Base-by-base conservation (phyloP, 208 protist genomes). In the Phytomonas sp. region DNA sequence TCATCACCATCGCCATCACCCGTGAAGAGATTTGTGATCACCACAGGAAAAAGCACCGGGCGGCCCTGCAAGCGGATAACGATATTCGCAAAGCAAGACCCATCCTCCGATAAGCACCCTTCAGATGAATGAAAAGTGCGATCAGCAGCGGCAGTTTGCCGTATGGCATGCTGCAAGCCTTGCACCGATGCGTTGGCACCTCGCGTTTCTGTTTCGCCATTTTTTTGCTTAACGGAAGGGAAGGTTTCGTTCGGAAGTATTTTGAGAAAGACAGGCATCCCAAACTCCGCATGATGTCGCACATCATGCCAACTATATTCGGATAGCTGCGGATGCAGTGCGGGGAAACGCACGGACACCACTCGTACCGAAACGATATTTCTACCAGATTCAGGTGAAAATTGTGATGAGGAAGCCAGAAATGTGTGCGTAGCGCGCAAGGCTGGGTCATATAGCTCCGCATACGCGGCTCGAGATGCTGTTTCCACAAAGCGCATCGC, bases 401-500 rank as follows among this genome's bases (percentile, higher is more conserved):
- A 46, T 46, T 46, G 7, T 8, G 15, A 20, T 17, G 40, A 46
- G 15, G 40, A 46, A 46, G 2, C 56, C 23, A 73, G 23, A 17
- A 66, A 40, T 2, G 15, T 31, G 8, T 60, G 56, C 7, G 60
- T 63, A 20, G 69, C 60, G 26, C 33, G 59, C 11, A 43, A 37
- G 31, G 72, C 75, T 9, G 77, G 77, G 36, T 82, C 87, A 78
- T 93, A 95, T n/a, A 93, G 66, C 69, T 92, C 86, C 8, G 85
- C 84, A 69, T 92, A 91, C 29, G 81, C 85, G 15, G 89, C 89
- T 32, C 83, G 17, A 17, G 83, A 80, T n/a, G 84, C 80, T 36
- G 70, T 68, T 68, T 90, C 84, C 26, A 90, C 64, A 79, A 95
- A 93, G 56, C 83, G 86, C 32, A 74, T 53, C 8, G 82, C 75